Percentiles rank a stretch among this genome's conserved stretches.
Conservation (phyloP, 176 grass and related monocot species). For the Lolium multiflorum region DNA sequence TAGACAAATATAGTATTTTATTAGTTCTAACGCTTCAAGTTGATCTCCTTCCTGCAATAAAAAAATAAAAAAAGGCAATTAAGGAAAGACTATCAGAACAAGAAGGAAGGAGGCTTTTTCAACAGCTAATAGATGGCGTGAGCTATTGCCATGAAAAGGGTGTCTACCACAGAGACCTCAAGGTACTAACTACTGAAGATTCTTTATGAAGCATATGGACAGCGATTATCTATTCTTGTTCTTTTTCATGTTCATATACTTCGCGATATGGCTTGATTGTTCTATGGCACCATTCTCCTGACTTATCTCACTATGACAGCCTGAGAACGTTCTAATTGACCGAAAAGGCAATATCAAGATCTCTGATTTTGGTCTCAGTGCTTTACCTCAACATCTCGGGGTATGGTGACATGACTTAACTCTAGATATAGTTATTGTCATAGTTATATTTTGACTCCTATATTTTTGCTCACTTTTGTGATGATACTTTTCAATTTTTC, state of each 20-base stretch:
- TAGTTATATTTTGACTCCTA: no score
- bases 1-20: neutral
- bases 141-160: slow-evolving; percentile 93
- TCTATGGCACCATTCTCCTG: neutral
- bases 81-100: slow-evolving; percentile 69
- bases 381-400: slow-evolving; percentile 78
- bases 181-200: slow-evolving; percentile 46
- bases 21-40: neutral
- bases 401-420: slow-evolving; percentile 36
- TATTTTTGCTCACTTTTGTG: no score
- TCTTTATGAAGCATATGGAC: neutral
- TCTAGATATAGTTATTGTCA: no score
- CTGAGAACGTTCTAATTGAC: slow-evolving; percentile 88
- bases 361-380: slow-evolving; percentile 92
- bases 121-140: slow-evolving; percentile 84
- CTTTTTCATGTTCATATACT: neutral
- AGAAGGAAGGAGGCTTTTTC: slow-evolving; percentile 76
- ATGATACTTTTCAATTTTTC: neutral
- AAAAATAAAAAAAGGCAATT: slow-evolving; percentile 58
- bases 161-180: slow-evolving; percentile 88
- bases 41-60: neutral
- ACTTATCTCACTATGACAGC: slow-evolving; percentile 39
- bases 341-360: slow-evolving; percentile 82
- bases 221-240: neutral
- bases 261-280: neutral